Conservation (phyloP, 345 rosid species). For the Eucalyptus cloeziana region DNA sequence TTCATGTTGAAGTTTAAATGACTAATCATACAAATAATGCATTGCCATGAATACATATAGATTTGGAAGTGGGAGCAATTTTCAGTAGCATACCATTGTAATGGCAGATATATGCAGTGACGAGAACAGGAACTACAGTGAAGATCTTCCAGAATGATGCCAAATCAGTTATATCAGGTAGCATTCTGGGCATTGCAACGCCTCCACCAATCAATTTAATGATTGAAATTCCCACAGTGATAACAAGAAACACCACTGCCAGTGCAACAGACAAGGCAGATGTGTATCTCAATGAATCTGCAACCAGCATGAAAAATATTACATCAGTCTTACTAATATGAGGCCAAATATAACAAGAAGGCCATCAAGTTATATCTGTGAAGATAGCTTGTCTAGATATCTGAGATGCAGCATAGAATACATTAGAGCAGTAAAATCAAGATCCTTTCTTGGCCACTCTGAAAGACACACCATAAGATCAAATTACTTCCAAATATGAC, state of each 20-base stretch:
- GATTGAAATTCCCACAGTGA: constrained; percentile 57
- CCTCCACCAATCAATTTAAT: constrained; percentile 52
- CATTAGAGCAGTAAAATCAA: not conserved
- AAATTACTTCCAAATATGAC: not conserved
- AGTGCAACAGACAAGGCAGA: constrained; percentile 79
- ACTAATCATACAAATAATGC: not conserved
- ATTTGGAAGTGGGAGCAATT: not conserved
- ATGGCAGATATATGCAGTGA: constrained; percentile 86
- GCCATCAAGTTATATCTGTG: not conserved
- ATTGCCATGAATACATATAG: not conserved
- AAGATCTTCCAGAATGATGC: constrained; percentile 73
- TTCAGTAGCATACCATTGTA: constrained; percentile 48
- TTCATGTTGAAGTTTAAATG: not conserved
- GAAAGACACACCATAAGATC: not conserved
- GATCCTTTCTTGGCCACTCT: not conserved
- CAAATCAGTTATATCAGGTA: constrained; percentile 63
- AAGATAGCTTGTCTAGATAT: not conserved
- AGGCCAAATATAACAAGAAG: not conserved
- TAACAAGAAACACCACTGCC: constrained; percentile 73
- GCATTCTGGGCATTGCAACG: constrained; percentile 63
- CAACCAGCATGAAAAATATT: constrained; percentile 1
- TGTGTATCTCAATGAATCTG: constrained; percentile 88
- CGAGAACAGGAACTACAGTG: constrained; percentile 85
- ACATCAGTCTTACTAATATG: not conserved
- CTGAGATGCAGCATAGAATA: not conserved